Evolutionary conservation across 768 basidiomycete species (phyloP).

Genomic region (Tylopilus subfusipes): DNA sequence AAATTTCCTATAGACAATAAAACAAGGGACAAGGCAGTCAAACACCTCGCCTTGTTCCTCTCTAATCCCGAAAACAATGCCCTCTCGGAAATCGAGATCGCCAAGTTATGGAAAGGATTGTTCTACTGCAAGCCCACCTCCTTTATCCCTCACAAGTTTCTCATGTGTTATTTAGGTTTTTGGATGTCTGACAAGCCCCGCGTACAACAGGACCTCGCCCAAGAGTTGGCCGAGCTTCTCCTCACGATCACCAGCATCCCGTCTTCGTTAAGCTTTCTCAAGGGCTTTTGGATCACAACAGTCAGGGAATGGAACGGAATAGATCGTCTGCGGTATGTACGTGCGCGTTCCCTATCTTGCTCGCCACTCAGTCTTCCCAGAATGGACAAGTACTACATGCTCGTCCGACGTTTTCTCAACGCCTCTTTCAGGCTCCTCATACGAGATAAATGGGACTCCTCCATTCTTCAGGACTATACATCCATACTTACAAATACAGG

Average conservation of each 20-base stretch:
- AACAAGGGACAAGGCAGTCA: slow-evolving; percentile 87
- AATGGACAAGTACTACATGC: slow-evolving; percentile 97
- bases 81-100: slow-evolving; percentile 73
- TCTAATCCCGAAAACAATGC: slow-evolving; percentile 58
- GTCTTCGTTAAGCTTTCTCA: slow-evolving; percentile 70
- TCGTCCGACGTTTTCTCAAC: slow-evolving; percentile 84
- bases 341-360: neutral
- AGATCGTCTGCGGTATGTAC: slow-evolving; percentile 76
- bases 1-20: slow-evolving; percentile 64
- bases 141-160: neutral
- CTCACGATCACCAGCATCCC: slow-evolving; percentile 58
- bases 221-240: slow-evolving; percentile 78
- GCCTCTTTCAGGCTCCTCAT: slow-evolving; percentile 80
- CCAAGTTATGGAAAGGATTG: slow-evolving; percentile 95
- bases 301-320: slow-evolving; percentile 94
- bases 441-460: slow-evolving; percentile 62
- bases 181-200: slow-evolving; percentile 99
- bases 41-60: slow-evolving; percentile 73
- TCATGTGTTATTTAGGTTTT: slow-evolving; percentile 58
- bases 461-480: slow-evolving; percentile 58
- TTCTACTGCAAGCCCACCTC: slow-evolving; percentile 74
- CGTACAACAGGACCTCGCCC: slow-evolving; percentile 88
- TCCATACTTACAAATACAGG: slow-evolving; percentile 58
- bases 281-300: slow-evolving; percentile 87
- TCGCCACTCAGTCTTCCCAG: slow-evolving; percentile 38